phyloP scores from a whole-genome alignment of 2,329 filamentous ascomycete genomes.

The Penicillium paneum region DNA sequence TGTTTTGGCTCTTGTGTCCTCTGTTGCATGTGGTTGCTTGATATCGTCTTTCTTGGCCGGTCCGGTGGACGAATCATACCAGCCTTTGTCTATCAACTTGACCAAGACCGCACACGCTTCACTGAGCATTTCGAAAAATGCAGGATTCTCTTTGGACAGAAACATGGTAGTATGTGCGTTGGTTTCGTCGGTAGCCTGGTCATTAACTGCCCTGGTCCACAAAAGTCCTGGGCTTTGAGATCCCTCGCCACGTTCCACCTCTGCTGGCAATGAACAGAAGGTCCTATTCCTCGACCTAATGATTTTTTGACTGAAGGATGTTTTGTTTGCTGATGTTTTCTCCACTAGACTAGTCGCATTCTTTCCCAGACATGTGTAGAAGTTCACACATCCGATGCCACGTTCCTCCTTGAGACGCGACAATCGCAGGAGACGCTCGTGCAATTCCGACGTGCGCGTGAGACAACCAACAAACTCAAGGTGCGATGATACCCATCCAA shows the following conservation, averaged over 20 bases:
- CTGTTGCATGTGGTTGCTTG: slow-evolving; percentile 14
- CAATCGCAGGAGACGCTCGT: slow-evolving; percentile 67
- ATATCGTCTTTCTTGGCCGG: slow-evolving; percentile 19
- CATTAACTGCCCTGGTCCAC: slow-evolving; percentile 74
- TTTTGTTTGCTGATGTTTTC: slow-evolving; percentile 21
- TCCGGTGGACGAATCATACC: slow-evolving; percentile 35
- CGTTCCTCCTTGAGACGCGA: slow-evolving; percentile 63
- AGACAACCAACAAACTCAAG: slow-evolving; percentile 91
- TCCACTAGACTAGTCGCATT: slow-evolving; percentile 50
- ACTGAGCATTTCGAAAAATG: slow-evolving; percentile 41
- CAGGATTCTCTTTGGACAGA: slow-evolving; percentile 43
- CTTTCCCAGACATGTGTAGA: slow-evolving; percentile 80
- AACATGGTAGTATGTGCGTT: slow-evolving; percentile 66
- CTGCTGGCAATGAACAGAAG: slow-evolving; percentile 78
- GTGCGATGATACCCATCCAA: slow-evolving; percentile 81
- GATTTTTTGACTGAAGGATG: slow-evolving; percentile 37
- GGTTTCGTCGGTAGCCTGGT: slow-evolving; percentile 74
- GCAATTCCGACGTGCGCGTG: slow-evolving; percentile 76
- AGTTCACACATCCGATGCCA: slow-evolving; percentile 73
- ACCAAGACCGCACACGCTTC: slow-evolving; percentile 40
- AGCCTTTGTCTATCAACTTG: slow-evolving; percentile 40
- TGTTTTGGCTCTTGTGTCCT: slow-evolving; percentile 9
- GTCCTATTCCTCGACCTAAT: slow-evolving; percentile 64
- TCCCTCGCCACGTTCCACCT: slow-evolving; percentile 36
- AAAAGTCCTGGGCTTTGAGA: slow-evolving; percentile 36